These are phyloP conservation scores for Pseudogymnoascus sp. DNA, from an alignment of 2,329 filamentous ascomycete genomes.

Conservation along the genomic window DNA sequence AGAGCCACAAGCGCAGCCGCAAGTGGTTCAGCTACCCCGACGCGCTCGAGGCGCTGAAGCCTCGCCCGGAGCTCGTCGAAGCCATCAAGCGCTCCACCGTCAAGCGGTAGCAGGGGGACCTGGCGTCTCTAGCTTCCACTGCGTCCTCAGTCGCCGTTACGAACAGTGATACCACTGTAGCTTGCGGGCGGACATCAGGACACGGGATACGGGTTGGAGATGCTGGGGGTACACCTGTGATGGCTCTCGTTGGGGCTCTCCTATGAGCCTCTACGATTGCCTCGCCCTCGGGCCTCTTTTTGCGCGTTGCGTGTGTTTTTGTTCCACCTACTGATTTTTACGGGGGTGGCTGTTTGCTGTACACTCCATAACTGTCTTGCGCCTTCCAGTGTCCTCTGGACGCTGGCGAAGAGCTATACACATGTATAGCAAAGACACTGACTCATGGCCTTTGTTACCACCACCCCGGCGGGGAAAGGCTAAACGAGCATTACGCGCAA, in stretches of 20 bases:
- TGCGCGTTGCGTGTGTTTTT: not conserved
- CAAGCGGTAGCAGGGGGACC: conserved; percentile 30
- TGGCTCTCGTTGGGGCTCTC: conserved; percentile 12
- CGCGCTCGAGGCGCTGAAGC: conserved; percentile 67
- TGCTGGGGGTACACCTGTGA: conserved; percentile 3
- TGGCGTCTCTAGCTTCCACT: conserved; percentile 22
- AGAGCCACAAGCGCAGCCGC: conserved; percentile 82
- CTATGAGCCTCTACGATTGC: not conserved
- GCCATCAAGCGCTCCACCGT: conserved; percentile 64
- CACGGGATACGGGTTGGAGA: not conserved
- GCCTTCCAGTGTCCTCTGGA: not conserved
- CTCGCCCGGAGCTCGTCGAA: conserved; percentile 78
- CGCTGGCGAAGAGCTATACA: not conserved
- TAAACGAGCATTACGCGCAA: not conserved
- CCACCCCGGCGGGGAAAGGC: not conserved
- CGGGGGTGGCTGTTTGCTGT: not conserved
- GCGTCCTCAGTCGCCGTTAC: not conserved
- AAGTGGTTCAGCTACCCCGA: conserved; percentile 83
- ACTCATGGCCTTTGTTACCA: not conserved
- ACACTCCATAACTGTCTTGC: not conserved
- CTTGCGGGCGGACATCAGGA: not conserved
- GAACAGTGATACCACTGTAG: not conserved
- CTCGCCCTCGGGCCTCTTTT: not conserved
- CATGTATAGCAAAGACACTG: not conserved
- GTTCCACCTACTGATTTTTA: not conserved